Base-by-base conservation (phyloP, 2,329 filamentous ascomycete species). In the Xylariaceae sp. region DNA sequence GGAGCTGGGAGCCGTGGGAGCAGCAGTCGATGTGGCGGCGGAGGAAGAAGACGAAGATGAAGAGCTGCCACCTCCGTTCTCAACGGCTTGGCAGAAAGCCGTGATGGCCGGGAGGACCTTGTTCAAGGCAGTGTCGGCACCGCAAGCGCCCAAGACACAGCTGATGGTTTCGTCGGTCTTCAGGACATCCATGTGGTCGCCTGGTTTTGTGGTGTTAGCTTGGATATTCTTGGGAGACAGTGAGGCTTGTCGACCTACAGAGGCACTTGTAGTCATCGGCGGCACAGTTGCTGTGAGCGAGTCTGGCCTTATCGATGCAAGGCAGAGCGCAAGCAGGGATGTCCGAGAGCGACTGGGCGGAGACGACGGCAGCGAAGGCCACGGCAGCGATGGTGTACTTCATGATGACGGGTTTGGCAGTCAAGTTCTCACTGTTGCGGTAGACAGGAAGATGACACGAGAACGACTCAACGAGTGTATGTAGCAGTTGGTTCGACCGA, bases 181-280 rank as follows among this genome's bases (percentile, higher is more conserved):
- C 23, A 70, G 44, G 37, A 58, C 42, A 51, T 61, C 50, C 34
- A 64, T 56, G 52, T 66, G 62, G 53, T 48, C 58, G 17, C 66
- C 64, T 64, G 47, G 30, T 15, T 15, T 48, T 11, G 18, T 5
- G 17, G 18, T 45, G 18, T 62, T 53, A 64, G 47, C 17, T 5
- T 35, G 44, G 23, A 23, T 23, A 23, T 5, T 4, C 23, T 7
- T 11, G 39, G 8, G 18, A 1, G 37, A 18, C 42, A 3, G n/a
- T 3, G 11, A 30, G n/a, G 35, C 10, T 13, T 3, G 11, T 9
- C 11, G 3, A 60, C 66, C 64, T 61, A 68, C 68, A 70, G 54
- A 70, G 65, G 56, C 68, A 70, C 56, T 56, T 55, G 57, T 67
- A 69, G 61, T 70, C 68, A 18, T 58, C 50, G 1, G 45, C 56